Evolutionary conservation across 768 basidiomycete genomes (phyloP).

Genomic region (Xerocomellus amylosporus): DNA sequence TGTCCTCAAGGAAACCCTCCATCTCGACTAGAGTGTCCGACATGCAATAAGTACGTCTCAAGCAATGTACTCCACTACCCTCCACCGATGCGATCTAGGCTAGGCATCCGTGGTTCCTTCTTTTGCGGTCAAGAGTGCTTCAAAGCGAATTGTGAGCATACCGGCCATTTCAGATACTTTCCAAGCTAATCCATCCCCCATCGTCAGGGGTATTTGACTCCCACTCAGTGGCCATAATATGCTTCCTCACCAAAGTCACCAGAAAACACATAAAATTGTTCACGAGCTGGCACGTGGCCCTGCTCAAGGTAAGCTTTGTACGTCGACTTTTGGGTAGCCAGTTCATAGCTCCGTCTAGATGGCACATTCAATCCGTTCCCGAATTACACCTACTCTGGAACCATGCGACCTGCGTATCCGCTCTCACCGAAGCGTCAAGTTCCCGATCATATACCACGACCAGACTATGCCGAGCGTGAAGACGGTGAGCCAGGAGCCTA

Average conservation of each 20-base stretch:
- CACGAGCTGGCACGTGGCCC: conserved; percentile 56
- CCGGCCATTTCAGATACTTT: not conserved
- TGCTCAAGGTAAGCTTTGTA: conserved; percentile 8
- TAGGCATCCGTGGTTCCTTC: conserved; percentile 79
- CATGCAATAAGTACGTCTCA: conserved; percentile 78
- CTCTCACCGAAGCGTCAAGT: conserved; percentile 72
- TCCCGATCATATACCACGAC: conserved; percentile 79
- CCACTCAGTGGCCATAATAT: too few species aligned
- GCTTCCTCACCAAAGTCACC: conserved; percentile 1
- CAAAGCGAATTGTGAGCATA: conserved; percentile 82
- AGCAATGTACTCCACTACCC: not conserved
- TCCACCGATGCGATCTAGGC: conserved; percentile 41
- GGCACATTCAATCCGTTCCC: conserved; percentile 80
- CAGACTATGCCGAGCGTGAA: conserved; percentile 74
- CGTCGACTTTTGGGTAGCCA: not conserved
- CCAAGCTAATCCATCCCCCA: not conserved
- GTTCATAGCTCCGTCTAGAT: conserved; percentile 41
- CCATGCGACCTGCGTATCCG: conserved; percentile 83
- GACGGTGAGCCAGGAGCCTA: conserved; percentile 46
- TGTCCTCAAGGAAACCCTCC: conserved; percentile 83
- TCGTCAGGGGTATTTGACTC: conserved; percentile 26
- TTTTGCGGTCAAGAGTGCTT: conserved; percentile 97
- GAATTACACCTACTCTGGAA: conserved; percentile 73
- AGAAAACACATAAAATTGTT: conserved; percentile 83
- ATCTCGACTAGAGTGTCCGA: conserved; percentile 87